These are phyloP conservation scores for Chlorella sp. DNA, from an alignment of 139 green algal species.

Conservation along the genomic window DNA sequence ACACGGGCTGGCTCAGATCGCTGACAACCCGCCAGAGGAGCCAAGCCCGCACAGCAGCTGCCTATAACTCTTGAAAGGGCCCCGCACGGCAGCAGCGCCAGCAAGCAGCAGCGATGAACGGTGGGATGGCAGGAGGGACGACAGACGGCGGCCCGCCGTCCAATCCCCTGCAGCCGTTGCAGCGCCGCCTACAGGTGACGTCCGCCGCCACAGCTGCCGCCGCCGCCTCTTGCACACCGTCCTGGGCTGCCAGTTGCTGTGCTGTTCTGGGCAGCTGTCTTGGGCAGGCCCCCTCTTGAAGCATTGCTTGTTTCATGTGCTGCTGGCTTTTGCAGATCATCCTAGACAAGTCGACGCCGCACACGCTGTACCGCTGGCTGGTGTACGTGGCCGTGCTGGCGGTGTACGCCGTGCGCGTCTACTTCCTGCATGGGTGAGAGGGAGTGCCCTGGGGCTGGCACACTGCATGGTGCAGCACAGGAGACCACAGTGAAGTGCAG, in stretches of 20 bases:
- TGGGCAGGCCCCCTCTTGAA: neutral
- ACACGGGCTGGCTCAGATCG: too few species aligned
- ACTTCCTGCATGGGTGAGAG: constrained; percentile 58
- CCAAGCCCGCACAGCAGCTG: too few species aligned
- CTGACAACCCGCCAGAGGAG: too few species aligned
- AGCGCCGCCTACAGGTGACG: constrained; percentile 6
- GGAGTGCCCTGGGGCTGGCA: neutral
- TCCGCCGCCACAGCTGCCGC: constrained; percentile 3
- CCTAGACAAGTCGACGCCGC: constrained; percentile 87
- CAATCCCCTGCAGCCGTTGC: constrained; percentile 16
- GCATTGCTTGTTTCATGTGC: neutral
- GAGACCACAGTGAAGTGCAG: neutral
- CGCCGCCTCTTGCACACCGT: neutral
- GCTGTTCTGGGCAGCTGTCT: neutral
- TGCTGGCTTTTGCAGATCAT: constrained; percentile 61
- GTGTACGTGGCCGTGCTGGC: constrained; percentile 59
- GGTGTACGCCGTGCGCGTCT: constrained; percentile 87
- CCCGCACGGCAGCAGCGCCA: too few species aligned
- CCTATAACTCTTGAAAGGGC: too few species aligned
- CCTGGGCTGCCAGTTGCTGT: neutral
- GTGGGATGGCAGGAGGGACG: neutral
- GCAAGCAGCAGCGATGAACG: constrained; percentile 20
- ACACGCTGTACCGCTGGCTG: constrained; percentile 78
- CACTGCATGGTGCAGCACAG: neutral
- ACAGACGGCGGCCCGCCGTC: neutral